phyloP scores from a whole-genome alignment of 73 alveolate species.

The Paramecium biaurelia region DNA sequence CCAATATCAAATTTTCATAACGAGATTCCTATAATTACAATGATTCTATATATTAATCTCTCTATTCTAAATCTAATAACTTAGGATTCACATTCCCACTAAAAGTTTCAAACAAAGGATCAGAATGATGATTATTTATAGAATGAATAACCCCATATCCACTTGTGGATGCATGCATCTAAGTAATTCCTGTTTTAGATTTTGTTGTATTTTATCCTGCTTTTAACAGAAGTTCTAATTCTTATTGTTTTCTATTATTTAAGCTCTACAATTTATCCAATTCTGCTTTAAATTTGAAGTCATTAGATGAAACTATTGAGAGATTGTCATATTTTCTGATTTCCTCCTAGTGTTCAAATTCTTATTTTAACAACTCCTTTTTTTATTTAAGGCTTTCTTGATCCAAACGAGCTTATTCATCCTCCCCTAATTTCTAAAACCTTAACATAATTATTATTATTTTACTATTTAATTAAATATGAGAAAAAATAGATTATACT shows the following conservation, averaged over 20 bases:
- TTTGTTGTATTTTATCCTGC: background rate
- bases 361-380: slow-evolving; percentile 13
- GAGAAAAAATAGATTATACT: background rate
- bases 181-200: background rate
- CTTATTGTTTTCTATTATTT: background rate
- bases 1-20: slow-evolving; percentile 34
- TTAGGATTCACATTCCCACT: background rate
- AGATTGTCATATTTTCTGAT: background rate
- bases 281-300: slow-evolving; percentile 24
- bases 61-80: background rate
- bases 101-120: slow-evolving; percentile 10
- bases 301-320: background rate
- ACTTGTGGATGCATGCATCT: background rate
- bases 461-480: background rate
- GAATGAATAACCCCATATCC: slow-evolving; percentile 2
- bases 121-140: slow-evolving; percentile 41
- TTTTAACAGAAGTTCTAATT: background rate
- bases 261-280: background rate
- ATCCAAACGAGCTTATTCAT: slow-evolving; percentile 23
- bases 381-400: background rate
- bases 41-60: background rate
- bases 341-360: slow-evolving; percentile 35
- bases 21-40: background rate
- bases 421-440: background rate
- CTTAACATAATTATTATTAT: background rate